Base-by-base conservation (phyloP, 257 asterid species). In the Petunia secreta region DNA sequence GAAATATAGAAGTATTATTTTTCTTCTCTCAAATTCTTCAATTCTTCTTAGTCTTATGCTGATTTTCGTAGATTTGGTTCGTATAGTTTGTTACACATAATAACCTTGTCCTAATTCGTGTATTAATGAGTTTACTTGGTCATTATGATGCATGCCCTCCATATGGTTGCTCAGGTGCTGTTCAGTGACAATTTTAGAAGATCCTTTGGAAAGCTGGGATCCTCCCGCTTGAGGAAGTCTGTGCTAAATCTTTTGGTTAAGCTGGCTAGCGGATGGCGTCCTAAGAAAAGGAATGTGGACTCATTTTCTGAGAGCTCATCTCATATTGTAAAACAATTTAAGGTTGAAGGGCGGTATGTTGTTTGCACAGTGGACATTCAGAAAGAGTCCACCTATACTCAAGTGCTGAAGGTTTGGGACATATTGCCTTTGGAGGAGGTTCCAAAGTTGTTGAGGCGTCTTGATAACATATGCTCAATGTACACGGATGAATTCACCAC, bases 211-310 rank as follows among this genome's bases (percentile, higher is more conserved):
- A 80, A 78, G 41, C 52, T 92, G 83, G 69, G 15, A 67, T 74
- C 88, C 7, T 79, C 87, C 34, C 63, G 65, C 39, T 44, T 78
- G 38, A 90, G 80, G 85, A 89, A 85, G 68, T 76, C 84, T 67
- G 90, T 80, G 57, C 43, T 91, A 9, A 82, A 64, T 44, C 66
- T 85, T 37, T 73, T 92, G 71, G 82, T 87, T 75, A 89, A 85
- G 84, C 88, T 91, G 76, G 90, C 95, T 58, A 79, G 88, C 41
- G 97, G 97, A 48, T 91, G 97, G 97, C 89, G 92, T 79, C 95
- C 95, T 4, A 87, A 84, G 87, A 92, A 83, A 67, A 80, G 71
- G 78, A 80, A 76, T 39, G 87, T 89, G 81, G 92, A 92, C 79
- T 53, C 63, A 75, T 36, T 77, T 54, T 91, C 91, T 38, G 87